phyloP scores from a whole-genome alignment of 129 eudicot species.

The Dittrichia graveolens region DNA sequence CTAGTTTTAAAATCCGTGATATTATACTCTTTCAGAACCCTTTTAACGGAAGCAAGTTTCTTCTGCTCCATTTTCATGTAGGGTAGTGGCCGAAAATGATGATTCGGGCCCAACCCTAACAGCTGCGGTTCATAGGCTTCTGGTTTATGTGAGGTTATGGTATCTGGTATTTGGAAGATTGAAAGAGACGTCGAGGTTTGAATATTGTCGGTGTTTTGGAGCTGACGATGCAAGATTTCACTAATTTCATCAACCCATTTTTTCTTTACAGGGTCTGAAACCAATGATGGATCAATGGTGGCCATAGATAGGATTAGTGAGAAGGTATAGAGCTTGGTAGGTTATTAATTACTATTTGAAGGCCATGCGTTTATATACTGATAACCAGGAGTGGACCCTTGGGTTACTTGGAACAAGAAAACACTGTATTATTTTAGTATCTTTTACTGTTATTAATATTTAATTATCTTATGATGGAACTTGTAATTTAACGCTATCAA shows the following conservation, averaged over 20 bases:
- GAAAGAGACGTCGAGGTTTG: not conserved
- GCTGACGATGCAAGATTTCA: not conserved
- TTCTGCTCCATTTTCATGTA: conserved; percentile 31
- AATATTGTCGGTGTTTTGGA: not conserved
- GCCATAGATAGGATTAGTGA: not conserved
- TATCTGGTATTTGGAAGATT: conserved; percentile 36
- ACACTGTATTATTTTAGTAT: too few species aligned
- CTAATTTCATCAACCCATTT: conserved; percentile 11
- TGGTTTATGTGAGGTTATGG: conserved; percentile 18
- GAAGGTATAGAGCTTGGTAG: too few species aligned
- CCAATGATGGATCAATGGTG: not conserved
- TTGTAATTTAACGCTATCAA: too few species aligned
- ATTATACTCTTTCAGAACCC: not conserved
- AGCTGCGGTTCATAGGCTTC: conserved; percentile 46
- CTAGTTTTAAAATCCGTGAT: not conserved
- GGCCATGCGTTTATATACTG: too few species aligned
- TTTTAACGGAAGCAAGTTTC: conserved; percentile 30
- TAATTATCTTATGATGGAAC: too few species aligned
- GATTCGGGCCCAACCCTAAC: conserved; percentile 42
- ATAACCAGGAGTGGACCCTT: too few species aligned
- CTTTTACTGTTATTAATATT: too few species aligned
- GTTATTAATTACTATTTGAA: too few species aligned
- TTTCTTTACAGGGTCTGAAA: not conserved
- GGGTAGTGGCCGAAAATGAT: conserved; percentile 31
- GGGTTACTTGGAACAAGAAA: too few species aligned